These are phyloP conservation scores for Vaucheria bursata DNA, from an alignment of 352 stramenopile genomes.

Conservation along the genomic window DNA sequence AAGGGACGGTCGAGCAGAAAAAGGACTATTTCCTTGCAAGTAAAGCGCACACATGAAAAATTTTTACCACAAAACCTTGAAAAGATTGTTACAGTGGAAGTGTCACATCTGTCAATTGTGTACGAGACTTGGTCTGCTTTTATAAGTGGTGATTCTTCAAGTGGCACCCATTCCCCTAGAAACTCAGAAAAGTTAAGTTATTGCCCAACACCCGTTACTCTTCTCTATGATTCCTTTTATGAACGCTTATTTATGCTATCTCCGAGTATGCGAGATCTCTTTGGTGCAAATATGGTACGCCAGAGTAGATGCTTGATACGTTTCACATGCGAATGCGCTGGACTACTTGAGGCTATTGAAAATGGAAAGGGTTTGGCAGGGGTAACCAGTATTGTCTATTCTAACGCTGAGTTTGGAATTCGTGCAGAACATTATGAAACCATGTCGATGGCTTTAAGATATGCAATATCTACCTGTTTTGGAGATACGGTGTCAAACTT, in stretches of 20 bases:
- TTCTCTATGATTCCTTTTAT: slow-evolving; percentile 39
- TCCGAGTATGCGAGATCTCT: slow-evolving; percentile 22
- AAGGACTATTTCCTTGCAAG: neutral
- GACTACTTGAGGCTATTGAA: neutral
- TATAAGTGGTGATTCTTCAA: neutral
- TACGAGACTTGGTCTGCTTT: neutral
- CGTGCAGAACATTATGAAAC: slow-evolving; percentile 40
- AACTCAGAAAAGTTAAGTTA: neutral
- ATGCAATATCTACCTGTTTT: slow-evolving; percentile 16
- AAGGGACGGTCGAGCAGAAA: no score
- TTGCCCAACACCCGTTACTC: neutral
- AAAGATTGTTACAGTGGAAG: neutral
- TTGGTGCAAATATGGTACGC: slow-evolving; percentile 39
- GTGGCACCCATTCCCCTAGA: neutral
- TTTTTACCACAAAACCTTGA: neutral
- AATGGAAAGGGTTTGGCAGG: neutral
- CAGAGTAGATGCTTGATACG: slow-evolving; percentile 31
- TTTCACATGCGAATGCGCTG: slow-evolving; percentile 3
- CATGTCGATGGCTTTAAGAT: slow-evolving; percentile 17
- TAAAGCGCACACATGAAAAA: neutral
- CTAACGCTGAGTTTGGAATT: slow-evolving; percentile 17
- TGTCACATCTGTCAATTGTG: neutral
- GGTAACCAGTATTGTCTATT: slow-evolving; percentile 1
- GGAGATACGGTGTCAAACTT: slow-evolving; percentile 11
- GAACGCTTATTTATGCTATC: slow-evolving; percentile 18